Conservation (phyloP, 371 early-diverging fungal genomes). For the Conidiobolus incongruus region DNA sequence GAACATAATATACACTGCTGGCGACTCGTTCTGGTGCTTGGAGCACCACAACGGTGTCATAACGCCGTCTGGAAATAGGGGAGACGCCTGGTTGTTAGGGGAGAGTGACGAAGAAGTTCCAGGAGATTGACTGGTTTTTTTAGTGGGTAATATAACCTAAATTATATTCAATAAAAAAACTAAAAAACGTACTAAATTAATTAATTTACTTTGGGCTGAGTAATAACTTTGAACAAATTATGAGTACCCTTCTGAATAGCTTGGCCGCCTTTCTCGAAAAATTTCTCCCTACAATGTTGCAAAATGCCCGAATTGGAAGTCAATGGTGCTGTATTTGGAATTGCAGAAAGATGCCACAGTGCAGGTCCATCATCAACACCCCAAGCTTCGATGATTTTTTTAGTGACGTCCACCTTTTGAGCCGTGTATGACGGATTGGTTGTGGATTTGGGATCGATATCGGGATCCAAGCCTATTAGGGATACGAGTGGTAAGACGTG, state of each 20-base stretch:
- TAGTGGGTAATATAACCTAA: neutral
- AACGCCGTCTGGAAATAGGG: slow-evolving; percentile 60
- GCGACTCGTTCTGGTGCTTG: slow-evolving; percentile 29
- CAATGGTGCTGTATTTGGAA: neutral
- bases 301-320: neutral
- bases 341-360: neutral
- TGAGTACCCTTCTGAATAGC: neutral
- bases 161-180: neutral
- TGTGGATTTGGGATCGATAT: neutral
- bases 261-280: neutral
- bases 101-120: slow-evolving; percentile 23
- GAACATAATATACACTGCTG: slow-evolving; percentile 43
- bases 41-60: slow-evolving; percentile 46
- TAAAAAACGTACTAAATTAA: neutral
- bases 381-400: neutral
- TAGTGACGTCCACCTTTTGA: neutral
- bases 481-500: neutral
- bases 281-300: neutral
- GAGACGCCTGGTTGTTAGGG: slow-evolving; percentile 38
- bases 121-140: neutral
- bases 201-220: neutral
- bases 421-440: neutral
- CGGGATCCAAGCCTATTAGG: neutral
- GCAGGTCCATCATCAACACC: neutral
- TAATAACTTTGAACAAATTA: neutral